Evolutionary conservation across 2,329 filamentous ascomycete species (phyloP), one percentile per base, ranked within the genome.

Genomic region (Monosporascus ibericus): DNA sequence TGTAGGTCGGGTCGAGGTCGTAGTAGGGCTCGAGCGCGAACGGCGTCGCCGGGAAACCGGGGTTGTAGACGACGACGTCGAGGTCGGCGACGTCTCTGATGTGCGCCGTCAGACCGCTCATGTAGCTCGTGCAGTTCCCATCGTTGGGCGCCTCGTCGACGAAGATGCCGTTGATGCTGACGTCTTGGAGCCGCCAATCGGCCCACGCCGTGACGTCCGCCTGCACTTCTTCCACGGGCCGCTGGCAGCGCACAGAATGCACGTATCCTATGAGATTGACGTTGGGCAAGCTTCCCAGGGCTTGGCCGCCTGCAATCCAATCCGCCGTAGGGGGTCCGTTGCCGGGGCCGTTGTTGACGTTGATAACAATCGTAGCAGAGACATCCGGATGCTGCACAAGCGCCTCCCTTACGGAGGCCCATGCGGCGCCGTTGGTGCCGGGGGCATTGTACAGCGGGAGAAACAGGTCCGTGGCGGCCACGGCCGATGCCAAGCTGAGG

Each of bases 381-480:
- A 52, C 7, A 36, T 34, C n/a, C 11, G 50, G 50, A 25, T 34
- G 22, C 6, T 18, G 18, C 8, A 47, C 44, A 8, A 52, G 46
- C 3, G 44, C 46, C 8, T 17, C n/a, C 18, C 25, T 46, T 9
- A 52, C 50, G 3, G 50, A 42, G 11, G 44, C 30, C 50, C 50
- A 52, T 34, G 6, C 37, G 11, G 50, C 22, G 9, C 50, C 50
- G 25, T 25, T 25, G 25, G 44, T 48, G 11, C 50, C 50, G 36
- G 50, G 50, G n/a, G 36, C 46, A 6, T 40, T 48, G 46, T 52
- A 52, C 17, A 52, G 36, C 6, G 50, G 50, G 18, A 52, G 46
- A 6, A 52, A 18, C 24, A 52, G 30, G n/a, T 48, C 30, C 6
- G 50, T 52, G 9, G 50, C 50, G 6, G 37, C 36, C 36, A 20